Evolutionary conservation across 2,329 filamentous ascomycete genomes (phyloP).

Genomic region (Lachnellula arida): DNA sequence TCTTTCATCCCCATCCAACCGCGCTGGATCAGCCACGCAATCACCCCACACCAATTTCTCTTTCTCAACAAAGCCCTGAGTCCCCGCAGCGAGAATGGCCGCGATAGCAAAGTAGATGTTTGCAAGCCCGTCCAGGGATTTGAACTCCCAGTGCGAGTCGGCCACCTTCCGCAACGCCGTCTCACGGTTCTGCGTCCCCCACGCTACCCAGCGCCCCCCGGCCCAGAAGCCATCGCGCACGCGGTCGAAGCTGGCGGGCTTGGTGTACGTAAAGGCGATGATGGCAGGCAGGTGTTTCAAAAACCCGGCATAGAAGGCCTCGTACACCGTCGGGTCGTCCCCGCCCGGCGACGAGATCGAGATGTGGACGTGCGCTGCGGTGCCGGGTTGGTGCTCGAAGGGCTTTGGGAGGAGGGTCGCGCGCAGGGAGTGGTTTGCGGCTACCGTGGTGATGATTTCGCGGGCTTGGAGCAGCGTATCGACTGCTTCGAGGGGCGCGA

Average conservation of each 20-base stretch:
- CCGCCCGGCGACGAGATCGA: constrained; percentile 47
- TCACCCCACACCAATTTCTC: constrained; percentile 47
- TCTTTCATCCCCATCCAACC: constrained; percentile 43
- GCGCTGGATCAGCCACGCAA: constrained; percentile 50
- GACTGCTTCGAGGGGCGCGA: constrained; percentile 60
- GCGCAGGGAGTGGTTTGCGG: constrained; percentile 55
- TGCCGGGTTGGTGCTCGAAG: constrained; percentile 52
- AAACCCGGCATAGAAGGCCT: constrained; percentile 68
- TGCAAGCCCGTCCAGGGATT: constrained; percentile 71
- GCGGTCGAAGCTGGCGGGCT: constrained; percentile 63
- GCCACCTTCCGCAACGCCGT: constrained; percentile 64
- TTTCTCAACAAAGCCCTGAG: constrained; percentile 45
- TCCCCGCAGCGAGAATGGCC: constrained; percentile 56
- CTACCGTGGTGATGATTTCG: constrained; percentile 62
- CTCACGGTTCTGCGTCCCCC: constrained; percentile 80
- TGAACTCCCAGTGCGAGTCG: constrained; percentile 70
- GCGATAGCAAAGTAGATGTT: constrained; percentile 70
- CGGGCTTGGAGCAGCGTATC: constrained; percentile 68
- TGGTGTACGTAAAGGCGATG: constrained; percentile 64
- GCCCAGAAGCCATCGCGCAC: constrained; percentile 68
- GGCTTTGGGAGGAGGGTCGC: constrained; percentile 74
- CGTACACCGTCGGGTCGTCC: constrained; percentile 42
- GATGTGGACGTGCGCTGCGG: constrained; percentile 65
- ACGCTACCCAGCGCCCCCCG: constrained; percentile 72
- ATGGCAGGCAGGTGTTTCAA: constrained; percentile 61